A percentile compares a stretch with the other conserved stretches of the same genome.
These are phyloP conservation scores for Talaromyces stipitatus DNA, from an alignment of 495 filamentous ascomycete genomes.

Conservation along the genomic window DNA sequence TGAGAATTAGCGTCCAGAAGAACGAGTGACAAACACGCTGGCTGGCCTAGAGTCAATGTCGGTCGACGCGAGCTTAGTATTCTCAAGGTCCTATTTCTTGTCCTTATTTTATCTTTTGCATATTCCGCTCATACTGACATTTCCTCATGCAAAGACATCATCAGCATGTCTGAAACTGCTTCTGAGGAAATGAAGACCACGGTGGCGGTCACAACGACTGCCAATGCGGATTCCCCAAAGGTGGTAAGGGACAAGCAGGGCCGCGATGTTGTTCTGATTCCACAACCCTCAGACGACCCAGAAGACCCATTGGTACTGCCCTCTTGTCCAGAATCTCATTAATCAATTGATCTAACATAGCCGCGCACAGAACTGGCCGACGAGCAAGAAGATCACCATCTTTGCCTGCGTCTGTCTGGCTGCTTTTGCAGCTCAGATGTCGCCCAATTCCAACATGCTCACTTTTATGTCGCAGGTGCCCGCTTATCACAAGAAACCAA, in stretches of 20 bases:
- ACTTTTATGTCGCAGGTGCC: constrained; percentile 9
- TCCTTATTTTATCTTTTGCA: not conserved
- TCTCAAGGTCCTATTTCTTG: not conserved
- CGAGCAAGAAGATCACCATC: constrained; percentile 33
- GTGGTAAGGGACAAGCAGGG: constrained; percentile 6
- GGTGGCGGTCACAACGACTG: not conserved
- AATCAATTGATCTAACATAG: not conserved
- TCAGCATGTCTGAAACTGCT: not conserved
- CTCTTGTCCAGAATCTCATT: not conserved
- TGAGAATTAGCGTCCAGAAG: not conserved
- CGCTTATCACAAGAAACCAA: constrained; percentile 19
- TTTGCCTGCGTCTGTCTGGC: constrained; percentile 24
- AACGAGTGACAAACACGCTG: not conserved
- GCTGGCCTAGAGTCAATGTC: not conserved
- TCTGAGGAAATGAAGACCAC: not conserved
- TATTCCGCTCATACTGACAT: not conserved
- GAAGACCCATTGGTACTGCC: constrained; percentile 36
- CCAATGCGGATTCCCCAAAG: not conserved
- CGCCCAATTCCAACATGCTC: constrained; percentile 2
- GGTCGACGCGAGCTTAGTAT: not conserved
- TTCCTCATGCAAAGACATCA: not conserved
- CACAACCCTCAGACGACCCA: constrained; percentile 36
- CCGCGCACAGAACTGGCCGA: constrained; percentile 31
- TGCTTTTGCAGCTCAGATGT: constrained; percentile 10
- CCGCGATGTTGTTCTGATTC: constrained; percentile 33